Base-by-base conservation (phyloP, 208 protist species). In the Leishmania lainsoni region DNA sequence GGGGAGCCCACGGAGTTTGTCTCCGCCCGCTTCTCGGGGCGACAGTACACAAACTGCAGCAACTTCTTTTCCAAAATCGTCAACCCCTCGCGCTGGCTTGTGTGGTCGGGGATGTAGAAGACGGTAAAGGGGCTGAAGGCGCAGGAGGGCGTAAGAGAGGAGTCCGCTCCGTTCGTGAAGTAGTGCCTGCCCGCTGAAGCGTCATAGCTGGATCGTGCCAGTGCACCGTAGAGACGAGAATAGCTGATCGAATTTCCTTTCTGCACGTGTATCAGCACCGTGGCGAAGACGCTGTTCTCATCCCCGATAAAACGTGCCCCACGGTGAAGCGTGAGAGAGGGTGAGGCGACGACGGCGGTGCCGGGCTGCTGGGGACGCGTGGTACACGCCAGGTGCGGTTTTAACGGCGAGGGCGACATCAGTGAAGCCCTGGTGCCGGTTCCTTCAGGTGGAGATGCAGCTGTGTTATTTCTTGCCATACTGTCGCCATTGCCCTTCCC, bases 41-140 rank as follows among this genome's bases (percentile, higher is more conserved):
- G 17, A 52, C 85, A 91, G 77, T 83, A 87, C 5, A 69, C 80
- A 39, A 90, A 85, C 22, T 80, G 77, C 56, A 88, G 59, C 63
- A 83, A 45, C 10, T 61, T 63, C 58, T 84, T 29, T 80, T 92
- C 89, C 48, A 77, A 54, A 48, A 87, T 83, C 32, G 83, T 87
- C 59, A 92, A 72, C 5, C 84, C 65, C 52, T 87, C 76, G 10
- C 79, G 59, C 76, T 78, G 61, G 2, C 70, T 75, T 2, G 17
- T 54, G 22, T 59, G 59, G 22, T 81, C 75, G 12, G 82, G 52
- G 54, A 81, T 42, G 63, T 85, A 39, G 49, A 75, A 81, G 32
- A 81, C 10, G 5, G 82, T 81, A 39, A 85, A 68, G 1, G 82
- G 82, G 42, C 63, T 49, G 59, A 54, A 69, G 56, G 2, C 16